Percentiles rank a stretch among this genome's conserved stretches.
Conservation (phyloP, 495 filamentous ascomycete species). For the Astrocystis sublimbata region DNA sequence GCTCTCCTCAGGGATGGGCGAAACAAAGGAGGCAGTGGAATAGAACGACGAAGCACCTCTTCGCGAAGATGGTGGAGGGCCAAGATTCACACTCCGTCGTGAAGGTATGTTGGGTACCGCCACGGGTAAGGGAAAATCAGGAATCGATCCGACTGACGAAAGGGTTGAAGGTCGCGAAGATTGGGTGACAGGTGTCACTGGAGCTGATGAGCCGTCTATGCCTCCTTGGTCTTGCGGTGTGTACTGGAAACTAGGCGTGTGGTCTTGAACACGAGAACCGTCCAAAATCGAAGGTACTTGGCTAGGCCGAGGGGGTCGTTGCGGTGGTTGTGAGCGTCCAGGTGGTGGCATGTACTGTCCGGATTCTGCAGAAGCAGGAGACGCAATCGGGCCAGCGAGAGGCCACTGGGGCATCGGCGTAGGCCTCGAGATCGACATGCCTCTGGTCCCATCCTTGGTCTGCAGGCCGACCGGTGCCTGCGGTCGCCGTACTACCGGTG, state of each 20-base stretch:
- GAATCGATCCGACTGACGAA: conserved; percentile 61
- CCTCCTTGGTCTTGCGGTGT: conserved; percentile 40
- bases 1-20: conserved; percentile 85
- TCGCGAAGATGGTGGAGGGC: conserved; percentile 67
- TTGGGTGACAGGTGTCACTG: conserved; percentile 42
- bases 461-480: conserved; percentile 40
- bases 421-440: conserved; percentile 54
- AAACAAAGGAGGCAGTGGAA: conserved; percentile 73
- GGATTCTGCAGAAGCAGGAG: conserved; percentile 36
- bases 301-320: conserved; percentile 67
- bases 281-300: conserved; percentile 56
- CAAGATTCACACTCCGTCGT: conserved; percentile 58
- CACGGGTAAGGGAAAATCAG: conserved; percentile 60
- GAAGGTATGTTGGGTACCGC: conserved; percentile 39
- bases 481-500: conserved; percentile 31
- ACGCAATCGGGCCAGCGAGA: conserved; percentile 48
- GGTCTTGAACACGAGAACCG: conserved; percentile 51
- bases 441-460: conserved; percentile 44
- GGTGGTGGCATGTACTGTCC: conserved; percentile 49
- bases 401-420: conserved; percentile 57
- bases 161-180: conserved; percentile 53
- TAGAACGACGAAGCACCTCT: conserved; percentile 73
- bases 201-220: conserved; percentile 33
- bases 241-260: conserved; percentile 53
- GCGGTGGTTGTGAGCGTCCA: conserved; percentile 60